Evolutionary conservation across 352 stramenopile species (phyloP).

Genomic region (Phytopythium mirpurense): DNA sequence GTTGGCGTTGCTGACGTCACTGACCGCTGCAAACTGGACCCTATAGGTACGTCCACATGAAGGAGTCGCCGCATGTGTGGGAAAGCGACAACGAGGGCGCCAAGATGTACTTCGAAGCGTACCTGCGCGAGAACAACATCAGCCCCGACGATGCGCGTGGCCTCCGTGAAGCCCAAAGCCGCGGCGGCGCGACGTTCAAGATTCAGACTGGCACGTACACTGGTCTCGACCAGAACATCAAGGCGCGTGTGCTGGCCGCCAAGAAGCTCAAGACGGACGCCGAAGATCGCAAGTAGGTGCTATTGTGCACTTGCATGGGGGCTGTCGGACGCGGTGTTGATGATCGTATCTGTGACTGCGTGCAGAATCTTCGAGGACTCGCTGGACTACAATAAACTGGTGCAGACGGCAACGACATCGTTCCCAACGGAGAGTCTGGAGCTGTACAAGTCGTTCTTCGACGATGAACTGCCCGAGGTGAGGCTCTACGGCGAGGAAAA

Average conservation of each 20-base stretch:
- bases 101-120: constrained; percentile 77
- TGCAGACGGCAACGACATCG: constrained; percentile 36
- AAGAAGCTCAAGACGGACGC: constrained; percentile 72
- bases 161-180: constrained; percentile 61
- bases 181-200: constrained; percentile 75
- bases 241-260: constrained; percentile 68
- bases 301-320: background rate
- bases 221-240: constrained; percentile 77
- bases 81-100: constrained; percentile 77
- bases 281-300: constrained; percentile 52
- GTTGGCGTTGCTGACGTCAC: no score
- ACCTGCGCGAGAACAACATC: constrained; percentile 74
- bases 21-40: no score
- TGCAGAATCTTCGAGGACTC: constrained; percentile 63
- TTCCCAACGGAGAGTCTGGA: constrained; percentile 65
- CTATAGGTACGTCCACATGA: constrained; percentile 59
- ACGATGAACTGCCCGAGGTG: constrained; percentile 56
- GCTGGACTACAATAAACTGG: constrained; percentile 64
- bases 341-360: background rate
- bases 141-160: constrained; percentile 55
- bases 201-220: constrained; percentile 68
- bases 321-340: background rate
- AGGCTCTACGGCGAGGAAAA: constrained; percentile 31
- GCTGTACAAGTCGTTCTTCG: constrained; percentile 81
- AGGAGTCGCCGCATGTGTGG: constrained; percentile 58